A percentile compares a stretch with the other conserved stretches of the same genome.
These are phyloP conservation scores for Phoma sp. DNA, from an alignment of 2,329 filamentous ascomycete species.

Conservation along the genomic window DNA sequence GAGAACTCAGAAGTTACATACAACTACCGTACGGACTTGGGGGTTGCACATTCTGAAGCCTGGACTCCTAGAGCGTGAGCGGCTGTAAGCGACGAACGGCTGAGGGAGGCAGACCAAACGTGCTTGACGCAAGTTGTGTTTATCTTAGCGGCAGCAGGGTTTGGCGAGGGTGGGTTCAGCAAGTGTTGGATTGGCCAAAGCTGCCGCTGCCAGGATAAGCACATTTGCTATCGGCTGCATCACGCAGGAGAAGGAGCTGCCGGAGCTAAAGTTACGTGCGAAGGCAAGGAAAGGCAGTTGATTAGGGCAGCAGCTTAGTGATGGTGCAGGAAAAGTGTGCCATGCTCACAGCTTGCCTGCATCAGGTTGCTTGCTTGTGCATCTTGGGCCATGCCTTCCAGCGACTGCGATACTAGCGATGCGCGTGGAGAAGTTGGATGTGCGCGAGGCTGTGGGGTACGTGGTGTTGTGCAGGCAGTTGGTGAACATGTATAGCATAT, in stretches of 20 bases:
- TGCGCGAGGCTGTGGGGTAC: slow-evolving; percentile 5
- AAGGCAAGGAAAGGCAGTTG: slow-evolving; percentile 2
- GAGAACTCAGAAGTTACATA: not conserved
- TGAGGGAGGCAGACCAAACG: slow-evolving; percentile 34
- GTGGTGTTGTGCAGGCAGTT: slow-evolving; percentile 3
- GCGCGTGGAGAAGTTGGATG: slow-evolving; percentile 19
- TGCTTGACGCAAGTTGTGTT: slow-evolving; percentile 38
- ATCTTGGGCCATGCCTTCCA: not conserved
- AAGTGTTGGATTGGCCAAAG: slow-evolving; percentile 6
- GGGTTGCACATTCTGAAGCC: slow-evolving; percentile 6
- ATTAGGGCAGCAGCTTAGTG: slow-evolving; percentile 23
- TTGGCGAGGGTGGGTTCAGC: slow-evolving; percentile 32
- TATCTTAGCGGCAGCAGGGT: slow-evolving; percentile 33
- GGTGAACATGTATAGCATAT: not conserved
- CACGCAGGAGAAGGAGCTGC: slow-evolving; percentile 38
- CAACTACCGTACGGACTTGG: slow-evolving; percentile 13
- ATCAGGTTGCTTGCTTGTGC: slow-evolving; percentile 1
- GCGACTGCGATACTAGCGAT: slow-evolving; percentile 5
- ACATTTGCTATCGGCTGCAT: slow-evolving; percentile 31
- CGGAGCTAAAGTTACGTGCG: slow-evolving; percentile 19
- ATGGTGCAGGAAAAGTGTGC: slow-evolving; percentile 26
- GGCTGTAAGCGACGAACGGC: slow-evolving; percentile 32
- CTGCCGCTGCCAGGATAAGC: not conserved
- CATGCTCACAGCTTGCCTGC: slow-evolving; percentile 5
- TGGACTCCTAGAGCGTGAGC: slow-evolving; percentile 24